Evolutionary conservation across 345 rosid genomes (phyloP), one percentile per base, ranked within the genome.

Genomic region (Moringa oleifera): DNA sequence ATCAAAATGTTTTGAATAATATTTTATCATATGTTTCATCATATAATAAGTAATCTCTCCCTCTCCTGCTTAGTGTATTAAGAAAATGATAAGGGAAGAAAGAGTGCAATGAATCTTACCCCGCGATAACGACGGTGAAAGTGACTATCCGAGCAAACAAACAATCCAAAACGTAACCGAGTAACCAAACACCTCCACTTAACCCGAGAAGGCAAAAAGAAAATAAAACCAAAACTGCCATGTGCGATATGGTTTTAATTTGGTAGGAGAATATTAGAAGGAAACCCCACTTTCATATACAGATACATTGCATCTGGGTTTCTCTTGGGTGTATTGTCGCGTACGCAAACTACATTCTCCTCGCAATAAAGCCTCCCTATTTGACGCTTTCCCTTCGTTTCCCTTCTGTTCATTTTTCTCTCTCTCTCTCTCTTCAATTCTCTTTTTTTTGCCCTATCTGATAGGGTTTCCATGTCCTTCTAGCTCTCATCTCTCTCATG

Each of bases 361-460:
- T 9, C 55, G 2, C 18, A 63, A 64, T 68, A 69, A 71, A 77
- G 45, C 4, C 57, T 18, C 53, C 16, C 25, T 52, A 22, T 45
- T 25, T 33, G n/a, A 60, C 24, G 1, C 46, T 13, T 9, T 4
- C 20, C 65, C 55, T 63, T 50, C 77, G 23, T 41, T 45, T 65
- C 23, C 19, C 59, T 4, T 61, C 16, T 58, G 25, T 46, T 23
- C 52, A 1, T 17, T 12, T 51, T 9, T 55, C 21, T n/a, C 25
- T 20, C 64, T 20, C 52, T 54, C 46, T 20, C 54, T 37, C 33
- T 67, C 59, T 51, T 50, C 28, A 20, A 25, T 37, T 33, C 55
- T 23, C 22, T 9, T 36, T 46, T 90, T 90, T 91, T 89, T 84
- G 79, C 99, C 99, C 98, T 87, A 79, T 81, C 66, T 66, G 54